phyloP scores from a whole-genome alignment of 2,329 filamentous ascomycete genomes.

The Helminthosporium solani region DNA sequence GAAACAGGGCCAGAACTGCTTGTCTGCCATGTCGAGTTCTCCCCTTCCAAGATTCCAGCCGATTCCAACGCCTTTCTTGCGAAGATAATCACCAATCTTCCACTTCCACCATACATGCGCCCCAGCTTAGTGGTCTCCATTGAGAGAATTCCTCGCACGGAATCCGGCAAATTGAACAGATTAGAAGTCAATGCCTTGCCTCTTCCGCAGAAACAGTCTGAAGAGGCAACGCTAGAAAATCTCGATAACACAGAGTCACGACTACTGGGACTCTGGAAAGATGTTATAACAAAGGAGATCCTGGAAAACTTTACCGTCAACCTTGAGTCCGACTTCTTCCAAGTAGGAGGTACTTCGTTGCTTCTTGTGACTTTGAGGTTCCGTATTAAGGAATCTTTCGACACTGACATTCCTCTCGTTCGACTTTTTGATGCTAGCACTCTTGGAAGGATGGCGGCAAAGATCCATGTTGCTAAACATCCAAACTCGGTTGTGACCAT shows the following conservation, averaged over 20 bases:
- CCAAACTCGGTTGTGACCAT: no score
- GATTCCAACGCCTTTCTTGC: background rate
- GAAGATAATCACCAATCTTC: background rate
- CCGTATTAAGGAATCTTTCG: conserved; percentile 22
- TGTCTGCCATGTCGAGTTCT: conserved; percentile 34
- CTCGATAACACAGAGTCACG: background rate
- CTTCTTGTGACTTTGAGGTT: conserved; percentile 32
- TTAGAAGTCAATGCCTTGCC: no score
- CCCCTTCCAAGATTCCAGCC: background rate
- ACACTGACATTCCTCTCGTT: conserved; percentile 1
- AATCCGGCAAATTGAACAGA: conserved; percentile 4
- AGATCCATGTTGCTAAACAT: no score
- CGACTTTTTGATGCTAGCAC: conserved; percentile 5
- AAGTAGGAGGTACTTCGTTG: conserved; percentile 56
- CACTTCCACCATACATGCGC: conserved; percentile 41
- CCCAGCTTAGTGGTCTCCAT: conserved; percentile 17
- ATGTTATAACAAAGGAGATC: background rate
- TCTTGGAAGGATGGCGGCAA: conserved; percentile 2
- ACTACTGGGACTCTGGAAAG: background rate
- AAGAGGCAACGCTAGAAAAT: no score
- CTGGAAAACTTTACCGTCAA: conserved; percentile 42
- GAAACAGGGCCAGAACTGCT: conserved; percentile 31
- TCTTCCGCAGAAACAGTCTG: no score
- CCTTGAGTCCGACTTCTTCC: conserved; percentile 61
- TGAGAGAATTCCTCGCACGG: conserved; percentile 8